phyloP scores from a whole-genome alignment of 2,329 filamentous ascomycete species.

The Coleophoma crateriformis region DNA sequence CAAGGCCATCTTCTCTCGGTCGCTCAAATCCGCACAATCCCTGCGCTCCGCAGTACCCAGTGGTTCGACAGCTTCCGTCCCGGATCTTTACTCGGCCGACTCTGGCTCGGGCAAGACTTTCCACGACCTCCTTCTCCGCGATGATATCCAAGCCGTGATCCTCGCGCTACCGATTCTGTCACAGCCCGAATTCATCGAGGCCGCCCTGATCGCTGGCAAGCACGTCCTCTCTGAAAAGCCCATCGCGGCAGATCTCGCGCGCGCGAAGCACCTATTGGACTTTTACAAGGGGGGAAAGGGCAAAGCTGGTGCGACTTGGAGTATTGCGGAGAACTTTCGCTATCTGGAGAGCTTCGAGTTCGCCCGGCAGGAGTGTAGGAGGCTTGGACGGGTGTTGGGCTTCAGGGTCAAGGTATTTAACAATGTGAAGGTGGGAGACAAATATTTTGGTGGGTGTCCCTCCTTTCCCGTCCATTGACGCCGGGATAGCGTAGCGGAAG shows the following conservation, averaged over 20 bases:
- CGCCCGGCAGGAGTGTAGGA: constrained; percentile 41
- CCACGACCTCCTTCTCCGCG: constrained; percentile 24
- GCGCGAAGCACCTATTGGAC: constrained; percentile 40
- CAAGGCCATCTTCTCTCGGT: constrained; percentile 37
- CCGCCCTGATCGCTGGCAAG: constrained; percentile 43
- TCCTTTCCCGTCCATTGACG: not conserved
- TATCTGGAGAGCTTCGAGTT: constrained; percentile 51
- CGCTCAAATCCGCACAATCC: constrained; percentile 23
- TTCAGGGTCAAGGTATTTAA: constrained; percentile 44
- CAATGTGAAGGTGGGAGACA: constrained; percentile 37
- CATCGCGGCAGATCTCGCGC: constrained; percentile 41
- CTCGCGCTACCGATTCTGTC: constrained; percentile 42
- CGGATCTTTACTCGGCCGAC: constrained; percentile 26
- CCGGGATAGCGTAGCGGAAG: not conserved
- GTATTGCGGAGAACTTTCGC: constrained; percentile 69
- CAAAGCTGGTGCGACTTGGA: constrained; percentile 37
- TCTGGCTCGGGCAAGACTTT: constrained; percentile 35
- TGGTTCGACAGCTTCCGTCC: constrained; percentile 34
- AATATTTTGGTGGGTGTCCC: constrained; percentile 34
- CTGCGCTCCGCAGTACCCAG: constrained; percentile 2
- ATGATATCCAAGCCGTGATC: constrained; percentile 28
- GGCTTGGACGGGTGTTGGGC: constrained; percentile 47
- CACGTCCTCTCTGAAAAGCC: constrained; percentile 51
- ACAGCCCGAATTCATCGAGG: constrained; percentile 43
- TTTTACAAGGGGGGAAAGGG: constrained; percentile 35